Base-by-base conservation (phyloP, 2,329 filamentous ascomycete genomes). In the Ilyonectria sp. region DNA sequence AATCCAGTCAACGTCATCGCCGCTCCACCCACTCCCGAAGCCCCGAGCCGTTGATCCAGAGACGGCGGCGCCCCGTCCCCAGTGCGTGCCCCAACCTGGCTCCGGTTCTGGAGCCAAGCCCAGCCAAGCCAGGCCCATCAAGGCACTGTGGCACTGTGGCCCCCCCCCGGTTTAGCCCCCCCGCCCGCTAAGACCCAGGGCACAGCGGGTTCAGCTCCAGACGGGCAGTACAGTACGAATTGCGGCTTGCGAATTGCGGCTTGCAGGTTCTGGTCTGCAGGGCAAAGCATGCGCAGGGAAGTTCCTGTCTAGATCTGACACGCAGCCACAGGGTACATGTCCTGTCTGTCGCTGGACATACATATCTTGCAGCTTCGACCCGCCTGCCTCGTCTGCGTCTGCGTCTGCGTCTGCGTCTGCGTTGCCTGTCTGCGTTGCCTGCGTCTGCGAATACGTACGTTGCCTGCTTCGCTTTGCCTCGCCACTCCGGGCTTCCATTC, bases 281-380 rank as follows among this genome's bases (percentile, higher is more conserved):
- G 63, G 58, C 37, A 46, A 58, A 46, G 52, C 46, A 54, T 58
- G 70, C 65, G 67, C 73, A 76, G 73, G 73, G 73, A 72, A 73
- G 6, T 71, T 69, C 70, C 73, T 69, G 71, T 75, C 68, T 63
- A 74, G 73, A 76, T 76, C 74, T 76, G 74, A 76, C 74, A 76
- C 74, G 74, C 70, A 70, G 74, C 72, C 69, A 73, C 74, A 70
- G 69, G 61, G 69, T 63, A 49, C 64, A 35, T 9, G 53, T 17
- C 10, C 55, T 57, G 54, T 56, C 55, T 57, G 54, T 56, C 49
- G 49, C 40, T 52, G 40, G 40, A 63, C 64, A 66, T 65, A 66
- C 57, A 64, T 65, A 65, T 59, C 40, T 60, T 56, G 43, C 58
- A 52, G 63, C 63, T 54, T 43, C 55, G 63, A 66, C 63, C 66